Base-by-base conservation (phyloP, 805 yeast genomes). In the Schizosaccharomyces lindneri region DNA sequence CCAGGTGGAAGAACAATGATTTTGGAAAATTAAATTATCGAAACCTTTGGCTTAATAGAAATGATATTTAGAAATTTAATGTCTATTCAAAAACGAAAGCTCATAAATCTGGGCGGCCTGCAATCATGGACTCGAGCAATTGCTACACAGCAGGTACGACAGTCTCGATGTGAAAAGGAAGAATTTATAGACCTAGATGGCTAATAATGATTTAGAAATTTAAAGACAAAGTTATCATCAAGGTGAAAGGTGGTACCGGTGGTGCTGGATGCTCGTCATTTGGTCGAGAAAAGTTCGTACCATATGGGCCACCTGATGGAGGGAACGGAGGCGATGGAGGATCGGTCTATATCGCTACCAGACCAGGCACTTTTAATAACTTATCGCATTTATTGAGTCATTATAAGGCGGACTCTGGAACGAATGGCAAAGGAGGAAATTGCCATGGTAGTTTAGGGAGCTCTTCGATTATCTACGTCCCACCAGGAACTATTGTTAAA, bases 311-410 rank as follows among this genome's bases (percentile, higher is more conserved):
- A 0, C 95, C 98, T 0, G 95, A 89, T 71, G 98, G 98, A n/a
- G 98, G 98, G 9, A 97, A 93, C 72, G 98, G 98, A 39, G 98
- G 97, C 4, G 74, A 76, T 64, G 98, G 98, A 27, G 98, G 98
- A 2, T 77, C 83, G 61, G 78, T 93, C 2, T 90, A 84, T 69
- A 80, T 93, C 1, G 86, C 83, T 68, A 95, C 95, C 2, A 81
- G 83, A 1, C 24, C 51, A 46, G 51, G 51, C 4, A 19, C 27
- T 46, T 46, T 46, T 17, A 46, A 46, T 46, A 46, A 46, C 9
- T 17, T 46, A 24, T 46, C 51, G 7, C 51, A 46, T 17, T 17
- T 46, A 19, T 15, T 24, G 27, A 9, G 27, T 7, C 21, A 93
- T 63, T 87, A 87, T 66, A 81, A 81, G 63, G 67, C 90, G 36